phyloP scores from a whole-genome alignment of 2,329 filamentous ascomycete species.

The Trichoderma hamatum region DNA sequence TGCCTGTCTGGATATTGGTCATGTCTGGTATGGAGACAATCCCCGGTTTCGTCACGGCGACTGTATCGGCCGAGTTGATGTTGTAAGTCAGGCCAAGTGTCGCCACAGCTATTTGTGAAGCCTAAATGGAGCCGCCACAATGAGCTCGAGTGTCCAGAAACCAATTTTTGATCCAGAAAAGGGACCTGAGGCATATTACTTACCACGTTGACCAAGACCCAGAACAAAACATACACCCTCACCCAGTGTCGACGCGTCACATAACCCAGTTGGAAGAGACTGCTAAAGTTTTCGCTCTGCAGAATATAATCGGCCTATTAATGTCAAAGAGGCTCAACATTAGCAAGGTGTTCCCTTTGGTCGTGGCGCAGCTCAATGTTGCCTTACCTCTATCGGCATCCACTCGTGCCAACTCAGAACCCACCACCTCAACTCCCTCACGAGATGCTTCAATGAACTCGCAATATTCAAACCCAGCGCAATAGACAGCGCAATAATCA shows the following conservation, averaged over 20 bases:
- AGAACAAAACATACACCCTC: constrained; percentile 31
- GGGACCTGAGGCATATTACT: not conserved
- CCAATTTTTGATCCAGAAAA: not conserved
- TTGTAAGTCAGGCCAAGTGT: constrained; percentile 48
- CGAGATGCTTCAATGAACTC: constrained; percentile 48
- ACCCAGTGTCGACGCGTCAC: constrained; percentile 29
- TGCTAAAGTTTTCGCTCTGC: constrained; percentile 34
- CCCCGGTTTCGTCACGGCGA: constrained; percentile 40
- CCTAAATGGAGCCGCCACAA: constrained; percentile 32
- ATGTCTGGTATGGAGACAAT: constrained; percentile 44
- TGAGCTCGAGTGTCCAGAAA: not conserved
- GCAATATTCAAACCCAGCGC: constrained; percentile 47
- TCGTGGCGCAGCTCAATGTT: not conserved
- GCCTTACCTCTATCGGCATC: constrained; percentile 45
- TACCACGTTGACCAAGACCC: constrained; percentile 34
- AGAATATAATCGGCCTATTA: constrained; percentile 32
- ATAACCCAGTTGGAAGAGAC: constrained; percentile 31
- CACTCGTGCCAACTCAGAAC: constrained; percentile 44
- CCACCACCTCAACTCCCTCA: constrained; percentile 51
- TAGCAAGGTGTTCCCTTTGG: not conserved
- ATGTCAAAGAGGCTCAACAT: not conserved
- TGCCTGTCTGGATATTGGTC: constrained; percentile 39
- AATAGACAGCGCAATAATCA: constrained; percentile 50
- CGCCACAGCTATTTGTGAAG: constrained; percentile 48
- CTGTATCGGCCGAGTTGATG: constrained; percentile 43